Evolutionary conservation across 169 alveolate species (phyloP), one percentile per base, ranked within the genome.

Genomic region (Plasmodium reichenowi): DNA sequence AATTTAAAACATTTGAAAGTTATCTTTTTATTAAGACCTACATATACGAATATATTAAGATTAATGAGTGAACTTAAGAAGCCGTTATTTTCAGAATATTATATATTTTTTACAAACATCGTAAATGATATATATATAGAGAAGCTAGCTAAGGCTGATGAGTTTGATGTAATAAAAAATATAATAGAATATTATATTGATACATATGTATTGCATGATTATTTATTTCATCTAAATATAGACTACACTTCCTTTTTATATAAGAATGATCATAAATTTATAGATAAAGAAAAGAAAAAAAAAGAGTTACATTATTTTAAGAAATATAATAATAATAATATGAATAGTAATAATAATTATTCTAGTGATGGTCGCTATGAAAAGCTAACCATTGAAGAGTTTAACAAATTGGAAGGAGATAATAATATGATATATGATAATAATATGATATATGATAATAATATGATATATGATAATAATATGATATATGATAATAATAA

Each of bases 111-210:
- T 93, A 95, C 99, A 17, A 97, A 96, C 76, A 72, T 88, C 70
- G 89, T 97, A 17, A 88, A 95, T 50, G 97, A 96, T 56, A 95
- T 90, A 62, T 94, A 88, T 60, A 92, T 98, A 17, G 96, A 96
- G 89, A 94, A 95, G 93, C 75, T 98, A 54, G 99, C 99, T 2
- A 96, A 96, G 72, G 94, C 96, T 50, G 99, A 98, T 90, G 94
- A 91, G n/a, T 80, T 93, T 54, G 98, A 97, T 87, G 93, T 96
- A 9, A 97, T 98, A 9, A 95, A 95, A 74, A 93, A 95, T 72
- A 96, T 98, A 8, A 93, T 96, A 86, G 99, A 97, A 88, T 94
- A 97, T 5, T 97, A 94, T 93, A 88, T 96, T 1, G 99, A 98
- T 88, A 94, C 95, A 58, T 93, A 93, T 72, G 95, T 96, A 1